Base-by-base conservation (phyloP, 2,329 filamentous ascomycete genomes). In the Onygenales sp. region DNA sequence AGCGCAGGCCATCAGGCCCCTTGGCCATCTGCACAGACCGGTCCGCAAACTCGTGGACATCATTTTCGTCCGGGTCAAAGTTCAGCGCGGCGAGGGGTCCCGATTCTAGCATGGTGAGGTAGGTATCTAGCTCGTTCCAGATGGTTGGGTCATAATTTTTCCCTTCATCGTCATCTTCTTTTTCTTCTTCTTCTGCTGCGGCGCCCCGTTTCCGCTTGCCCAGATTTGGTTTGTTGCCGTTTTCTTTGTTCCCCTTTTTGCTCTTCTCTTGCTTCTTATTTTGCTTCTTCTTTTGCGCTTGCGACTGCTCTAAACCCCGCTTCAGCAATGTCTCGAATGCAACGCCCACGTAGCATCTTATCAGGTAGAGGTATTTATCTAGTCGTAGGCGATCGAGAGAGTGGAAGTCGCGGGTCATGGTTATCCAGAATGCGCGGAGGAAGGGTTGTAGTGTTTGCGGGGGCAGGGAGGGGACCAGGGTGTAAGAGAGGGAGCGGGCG, bases 351-450 rank as follows among this genome's bases (percentile, higher is more conserved):
- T 89, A 88, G 58, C 87, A 81, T 51, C 93, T 80, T 54, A 94
- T 86, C 14, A 97, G 78, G 60, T 91, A 79, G 53, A 98, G 74
- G 65, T 94, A 97, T 75, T 98, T 98, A 72, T 98, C 90, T 75
- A 97, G 85, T 42, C 88, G 81, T 59, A 87, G 71, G 7, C 86
- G 82, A 66, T 90, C 87, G 56, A 90, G 83, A 44, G 76, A 74
- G 32, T 80, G 81, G 81, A 85, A 90, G 70, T 88, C 83, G 45
- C 79, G 71, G 46, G 79, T 75, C 68, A 90, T 79, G 7, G 84
- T 86, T 59, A 80, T 77, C 85, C 85, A 89, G 71, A 88, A 89
- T 32, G 77, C 85, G 55, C 74, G 74, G 56, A 87, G 74, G 64
- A 77, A 77, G 2, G 70, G 69, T 45, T 73, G 67, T 5, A 72